Evolutionary conservation across 202 grass and related monocot species (phyloP).

Genomic region (Cymbopogon flexuosus): DNA sequence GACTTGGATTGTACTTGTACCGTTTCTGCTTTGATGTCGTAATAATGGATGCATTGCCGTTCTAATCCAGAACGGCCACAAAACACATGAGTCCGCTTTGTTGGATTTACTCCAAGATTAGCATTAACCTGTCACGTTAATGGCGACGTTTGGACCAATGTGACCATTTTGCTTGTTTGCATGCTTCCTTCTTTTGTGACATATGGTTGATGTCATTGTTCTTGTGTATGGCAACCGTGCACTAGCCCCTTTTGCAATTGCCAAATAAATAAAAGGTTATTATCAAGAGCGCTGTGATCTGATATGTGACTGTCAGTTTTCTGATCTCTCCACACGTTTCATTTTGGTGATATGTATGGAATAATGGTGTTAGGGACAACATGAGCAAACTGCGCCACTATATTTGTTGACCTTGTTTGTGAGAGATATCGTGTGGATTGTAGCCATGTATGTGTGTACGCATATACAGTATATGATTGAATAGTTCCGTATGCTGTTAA

Average conservation of each 20-base stretch:
- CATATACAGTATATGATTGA: neutral
- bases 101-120: slow-evolving; percentile 11
- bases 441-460: neutral
- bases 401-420: neutral
- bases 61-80: neutral
- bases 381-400: neutral
- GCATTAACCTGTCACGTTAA: slow-evolving; percentile 24
- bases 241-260: neutral
- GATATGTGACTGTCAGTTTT: neutral
- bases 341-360: neutral
- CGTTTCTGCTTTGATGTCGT: neutral
- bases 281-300: neutral
- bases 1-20: neutral
- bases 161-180: neutral
- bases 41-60: neutral
- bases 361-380: neutral
- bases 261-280: neutral
- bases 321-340: neutral
- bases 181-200: neutral
- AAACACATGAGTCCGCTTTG: neutral
- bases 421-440: too few species aligned
- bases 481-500: neutral
- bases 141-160: neutral
- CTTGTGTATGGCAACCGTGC: neutral
- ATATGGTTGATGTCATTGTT: neutral